Percentiles rank a stretch among this genome's conserved stretches.
Conservation (phyloP, 495 filamentous ascomycete species). For the Sabuloglossum arenarium region DNA sequence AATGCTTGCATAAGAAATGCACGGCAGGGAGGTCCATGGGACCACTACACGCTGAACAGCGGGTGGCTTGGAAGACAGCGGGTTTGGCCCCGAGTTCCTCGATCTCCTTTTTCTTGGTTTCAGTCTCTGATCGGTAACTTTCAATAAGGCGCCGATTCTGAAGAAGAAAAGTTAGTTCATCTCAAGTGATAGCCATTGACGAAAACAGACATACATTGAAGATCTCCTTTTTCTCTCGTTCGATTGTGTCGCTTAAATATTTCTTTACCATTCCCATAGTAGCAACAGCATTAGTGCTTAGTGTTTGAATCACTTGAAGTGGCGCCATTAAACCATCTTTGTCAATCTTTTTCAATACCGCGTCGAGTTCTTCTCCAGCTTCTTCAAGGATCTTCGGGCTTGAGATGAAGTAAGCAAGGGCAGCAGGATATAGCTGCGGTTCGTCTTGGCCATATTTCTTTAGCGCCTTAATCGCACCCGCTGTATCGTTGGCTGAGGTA, state of each 20-base stretch:
- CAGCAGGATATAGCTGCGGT: constrained; percentile 81
- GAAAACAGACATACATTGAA: constrained; percentile 24
- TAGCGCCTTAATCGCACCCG: constrained; percentile 71
- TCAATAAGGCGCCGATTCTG: constrained; percentile 64
- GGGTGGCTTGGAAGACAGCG: constrained; percentile 69
- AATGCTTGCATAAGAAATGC: constrained; percentile 92
- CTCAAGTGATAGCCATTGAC: background rate
- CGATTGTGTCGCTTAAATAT: constrained; percentile 75
- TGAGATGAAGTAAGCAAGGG: constrained; percentile 83
- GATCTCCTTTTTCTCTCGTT: constrained; percentile 72
- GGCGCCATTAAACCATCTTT: constrained; percentile 85
- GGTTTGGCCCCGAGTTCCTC: constrained; percentile 55
- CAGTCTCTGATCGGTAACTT: constrained; percentile 73
- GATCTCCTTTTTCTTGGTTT: constrained; percentile 56
- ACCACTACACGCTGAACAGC: constrained; percentile 60
- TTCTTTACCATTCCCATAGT: constrained; percentile 95
- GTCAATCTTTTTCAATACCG: constrained; percentile 69
- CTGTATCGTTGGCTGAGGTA: constrained; percentile 79
- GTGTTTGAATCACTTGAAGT: constrained; percentile 85
- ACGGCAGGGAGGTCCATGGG: constrained; percentile 69
- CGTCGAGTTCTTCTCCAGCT: constrained; percentile 65
- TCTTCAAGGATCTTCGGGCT: constrained; percentile 63
- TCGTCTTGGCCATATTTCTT: constrained; percentile 82
- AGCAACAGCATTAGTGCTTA: constrained; percentile 66
- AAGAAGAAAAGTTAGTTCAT: background rate